Conservation (phyloP, 2,329 filamentous ascomycete genomes). For the Neofusicoccum parvum region DNA sequence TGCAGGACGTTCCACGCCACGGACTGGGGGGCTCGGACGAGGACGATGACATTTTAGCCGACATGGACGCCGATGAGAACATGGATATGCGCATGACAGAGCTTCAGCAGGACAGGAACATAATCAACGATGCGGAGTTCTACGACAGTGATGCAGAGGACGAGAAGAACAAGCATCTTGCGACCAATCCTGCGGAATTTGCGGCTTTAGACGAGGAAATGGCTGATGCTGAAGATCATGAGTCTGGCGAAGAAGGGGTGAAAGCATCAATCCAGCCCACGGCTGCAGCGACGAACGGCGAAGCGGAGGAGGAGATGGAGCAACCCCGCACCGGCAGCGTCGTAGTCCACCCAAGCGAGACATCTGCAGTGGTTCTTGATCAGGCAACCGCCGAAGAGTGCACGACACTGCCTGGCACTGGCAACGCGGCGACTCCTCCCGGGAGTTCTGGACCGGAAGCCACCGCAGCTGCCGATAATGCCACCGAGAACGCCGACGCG, state of each 20-base stretch:
- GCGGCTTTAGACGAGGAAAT: conserved; percentile 18
- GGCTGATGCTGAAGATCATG: conserved; percentile 10
- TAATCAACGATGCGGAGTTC: conserved; percentile 11
- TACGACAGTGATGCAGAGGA: conserved; percentile 21
- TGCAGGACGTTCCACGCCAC: conserved; percentile 18
- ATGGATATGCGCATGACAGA: conserved; percentile 20
- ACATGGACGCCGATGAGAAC: conserved; percentile 20
- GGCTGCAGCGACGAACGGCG: not conserved
- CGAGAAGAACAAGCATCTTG: conserved; percentile 7
- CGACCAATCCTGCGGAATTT: not conserved
- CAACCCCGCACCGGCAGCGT: not conserved
- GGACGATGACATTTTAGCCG: conserved; percentile 20
- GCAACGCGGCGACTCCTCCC: conserved; percentile 12
- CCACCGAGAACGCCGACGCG: not conserved
- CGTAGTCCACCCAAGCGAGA: conserved; percentile 12
- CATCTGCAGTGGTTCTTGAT: conserved; percentile 11
- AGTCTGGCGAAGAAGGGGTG: not conserved
- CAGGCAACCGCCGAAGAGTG: not conserved
- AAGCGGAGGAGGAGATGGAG: not conserved
- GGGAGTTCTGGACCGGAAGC: not conserved
- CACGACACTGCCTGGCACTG: conserved; percentile 5
- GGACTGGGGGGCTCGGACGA: conserved; percentile 10
- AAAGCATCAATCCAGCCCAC: not conserved
- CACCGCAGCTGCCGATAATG: not conserved
- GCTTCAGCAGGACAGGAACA: conserved; percentile 4